Percentiles rank a stretch among this genome's conserved stretches.
Evolutionary conservation across 2,329 filamentous ascomycete species (phyloP).

Genomic region (Fonsecaea erecta): DNA sequence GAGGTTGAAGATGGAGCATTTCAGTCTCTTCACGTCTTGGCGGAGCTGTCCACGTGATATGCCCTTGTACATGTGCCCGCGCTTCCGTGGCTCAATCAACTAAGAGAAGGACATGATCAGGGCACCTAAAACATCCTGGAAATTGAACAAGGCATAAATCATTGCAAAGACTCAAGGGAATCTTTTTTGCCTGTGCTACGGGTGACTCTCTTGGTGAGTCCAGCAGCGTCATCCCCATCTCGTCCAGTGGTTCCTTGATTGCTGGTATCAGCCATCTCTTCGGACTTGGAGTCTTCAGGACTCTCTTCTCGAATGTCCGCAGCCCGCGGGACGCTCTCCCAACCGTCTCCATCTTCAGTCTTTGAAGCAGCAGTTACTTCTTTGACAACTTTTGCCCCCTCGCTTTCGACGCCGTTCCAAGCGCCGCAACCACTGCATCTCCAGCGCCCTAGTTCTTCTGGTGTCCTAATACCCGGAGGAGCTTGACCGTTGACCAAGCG

Average conservation of each 20-base stretch:
- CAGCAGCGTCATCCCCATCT: conserved; percentile 24
- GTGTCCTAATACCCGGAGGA: conserved; percentile 76
- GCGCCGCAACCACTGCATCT: conserved; percentile 82
- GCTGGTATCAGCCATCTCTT: conserved; percentile 9
- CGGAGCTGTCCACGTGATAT: not conserved
- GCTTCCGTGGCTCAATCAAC: not conserved
- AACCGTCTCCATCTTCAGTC: conserved; percentile 25
- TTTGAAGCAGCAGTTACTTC: conserved; percentile 55
- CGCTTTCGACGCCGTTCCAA: conserved; percentile 72
- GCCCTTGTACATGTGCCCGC: too few relatives aligned
- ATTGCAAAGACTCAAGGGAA: conserved; percentile 28
- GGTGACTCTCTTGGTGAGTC: conserved; percentile 33
- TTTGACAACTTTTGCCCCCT: conserved; percentile 72
- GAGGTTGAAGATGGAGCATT: not conserved
- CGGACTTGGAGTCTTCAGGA: conserved; percentile 10
- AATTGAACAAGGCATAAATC: not conserved
- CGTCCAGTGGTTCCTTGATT: conserved; percentile 28
- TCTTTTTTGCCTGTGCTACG: conserved; percentile 29
- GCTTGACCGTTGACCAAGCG: conserved; percentile 94
- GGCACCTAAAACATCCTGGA: not conserved
- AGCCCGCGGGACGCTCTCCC: conserved; percentile 27
- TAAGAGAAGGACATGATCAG: not conserved
- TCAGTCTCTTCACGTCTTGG: not conserved
- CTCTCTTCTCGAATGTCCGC: conserved; percentile 17
- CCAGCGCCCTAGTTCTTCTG: conserved; percentile 85